Evolutionary conservation across 139 green algal species (phyloP).

Genomic region (Chlamydomonas sp.): DNA sequence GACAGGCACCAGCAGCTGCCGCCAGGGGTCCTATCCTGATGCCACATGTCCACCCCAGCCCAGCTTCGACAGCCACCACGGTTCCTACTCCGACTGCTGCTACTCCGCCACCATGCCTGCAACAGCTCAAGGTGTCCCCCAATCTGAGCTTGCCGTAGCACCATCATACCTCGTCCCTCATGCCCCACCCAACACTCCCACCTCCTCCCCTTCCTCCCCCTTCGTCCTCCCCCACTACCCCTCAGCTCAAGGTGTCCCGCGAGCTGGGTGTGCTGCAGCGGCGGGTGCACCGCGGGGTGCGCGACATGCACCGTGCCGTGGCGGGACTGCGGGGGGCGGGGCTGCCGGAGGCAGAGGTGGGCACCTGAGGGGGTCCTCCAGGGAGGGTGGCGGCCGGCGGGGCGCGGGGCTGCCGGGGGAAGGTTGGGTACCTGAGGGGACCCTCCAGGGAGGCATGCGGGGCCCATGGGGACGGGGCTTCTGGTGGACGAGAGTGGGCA

Average conservation of each 20-base stretch:
- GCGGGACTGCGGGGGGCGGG: slow-evolving; percentile 7
- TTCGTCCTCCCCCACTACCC: too few species aligned
- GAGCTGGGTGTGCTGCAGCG: slow-evolving; percentile 48
- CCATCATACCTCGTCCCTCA: too few species aligned
- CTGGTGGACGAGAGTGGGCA: too few species aligned
- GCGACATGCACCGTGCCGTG: slow-evolving; percentile 21
- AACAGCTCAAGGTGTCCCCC: slow-evolving; percentile 32
- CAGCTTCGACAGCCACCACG: background rate
- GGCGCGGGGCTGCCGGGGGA: too few species aligned
- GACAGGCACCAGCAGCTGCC: too few species aligned
- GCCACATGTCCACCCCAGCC: background rate
- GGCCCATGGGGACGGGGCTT: too few species aligned
- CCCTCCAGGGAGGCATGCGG: too few species aligned
- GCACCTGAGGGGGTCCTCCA: background rate
- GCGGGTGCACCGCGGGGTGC: slow-evolving; percentile 35
- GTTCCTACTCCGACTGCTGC: background rate
- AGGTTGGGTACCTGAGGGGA: too few species aligned
- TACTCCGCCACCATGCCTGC: background rate
- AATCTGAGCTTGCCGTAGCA: slow-evolving; percentile 43
- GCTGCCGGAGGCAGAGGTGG: background rate
- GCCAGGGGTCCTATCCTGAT: background rate
- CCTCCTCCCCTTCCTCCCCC: too few species aligned
- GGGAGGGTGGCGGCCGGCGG: too few species aligned
- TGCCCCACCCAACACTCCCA: too few species aligned
- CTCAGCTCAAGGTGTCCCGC: slow-evolving; percentile 13